A percentile compares a stretch with the other conserved stretches of the same genome.
phyloP scores from a whole-genome alignment of 2,329 filamentous ascomycete species.

The Phoma sp. region DNA sequence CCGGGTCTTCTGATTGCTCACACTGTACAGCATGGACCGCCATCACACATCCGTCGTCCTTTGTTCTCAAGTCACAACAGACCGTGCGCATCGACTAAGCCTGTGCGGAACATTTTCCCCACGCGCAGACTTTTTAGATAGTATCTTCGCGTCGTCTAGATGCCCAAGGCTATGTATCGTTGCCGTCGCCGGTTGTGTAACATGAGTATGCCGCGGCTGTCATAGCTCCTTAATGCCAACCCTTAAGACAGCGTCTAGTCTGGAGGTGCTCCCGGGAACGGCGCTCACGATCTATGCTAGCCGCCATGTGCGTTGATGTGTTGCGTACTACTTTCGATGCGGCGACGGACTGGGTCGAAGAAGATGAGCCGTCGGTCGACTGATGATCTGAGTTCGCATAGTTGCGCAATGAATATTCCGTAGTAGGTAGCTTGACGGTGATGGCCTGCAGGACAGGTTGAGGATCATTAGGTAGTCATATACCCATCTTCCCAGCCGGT shows the following conservation, averaged over 20 bases:
- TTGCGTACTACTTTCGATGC: conserved; percentile 33
- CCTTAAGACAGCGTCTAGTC: conserved; percentile 27
- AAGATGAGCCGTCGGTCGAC: background rate
- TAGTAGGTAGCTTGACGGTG: background rate
- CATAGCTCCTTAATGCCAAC: conserved; percentile 23
- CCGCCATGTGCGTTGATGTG: conserved; percentile 43
- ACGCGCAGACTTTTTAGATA: conserved; percentile 1
- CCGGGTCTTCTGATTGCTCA: conserved; percentile 9
- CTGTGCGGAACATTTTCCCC: background rate
- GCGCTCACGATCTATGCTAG: conserved; percentile 28
- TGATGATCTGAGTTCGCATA: background rate
- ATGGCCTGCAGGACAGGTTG: background rate
- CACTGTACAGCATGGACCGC: background rate
- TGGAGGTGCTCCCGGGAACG: conserved; percentile 27
- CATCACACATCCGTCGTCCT: conserved; percentile 2
- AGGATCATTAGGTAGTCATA: background rate
- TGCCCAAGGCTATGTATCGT: background rate
- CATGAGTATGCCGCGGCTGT: conserved; percentile 30
- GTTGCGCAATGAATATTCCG: background rate
- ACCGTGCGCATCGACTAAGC: conserved; percentile 9
- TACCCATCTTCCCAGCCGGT: conserved; percentile 29
- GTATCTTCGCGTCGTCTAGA: background rate
- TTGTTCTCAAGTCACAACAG: conserved; percentile 4
- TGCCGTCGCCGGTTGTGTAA: conserved; percentile 36
- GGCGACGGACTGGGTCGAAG: conserved; percentile 3